A percentile compares a stretch with the other conserved stretches of the same genome.
Conservation (phyloP, 2,329 filamentous ascomycete species). For the Claviceps digitariae region DNA sequence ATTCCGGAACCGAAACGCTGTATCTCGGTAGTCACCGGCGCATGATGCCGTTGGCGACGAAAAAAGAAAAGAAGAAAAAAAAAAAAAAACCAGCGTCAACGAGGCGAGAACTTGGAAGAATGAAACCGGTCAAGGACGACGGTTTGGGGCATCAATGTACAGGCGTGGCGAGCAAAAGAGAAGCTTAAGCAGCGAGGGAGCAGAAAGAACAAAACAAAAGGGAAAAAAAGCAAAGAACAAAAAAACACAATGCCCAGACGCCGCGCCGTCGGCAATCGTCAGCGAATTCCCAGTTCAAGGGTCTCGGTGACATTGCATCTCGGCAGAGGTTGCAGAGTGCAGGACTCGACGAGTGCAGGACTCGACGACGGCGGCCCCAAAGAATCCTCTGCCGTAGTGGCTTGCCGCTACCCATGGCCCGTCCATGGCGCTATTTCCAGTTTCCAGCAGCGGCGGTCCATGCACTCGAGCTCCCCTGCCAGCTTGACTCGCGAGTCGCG, state of each 20-base stretch:
- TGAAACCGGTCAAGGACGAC: too few relatives aligned
- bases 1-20: background rate
- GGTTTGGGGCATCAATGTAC: too few relatives aligned
- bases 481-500: too few relatives aligned
- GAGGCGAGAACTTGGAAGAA: too few relatives aligned
- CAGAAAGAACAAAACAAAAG: background rate
- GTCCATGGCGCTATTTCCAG: background rate
- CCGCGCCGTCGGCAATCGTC: background rate
- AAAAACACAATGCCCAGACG: background rate
- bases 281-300: background rate
- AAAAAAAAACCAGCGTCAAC: too few relatives aligned
- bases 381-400: background rate
- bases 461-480: too few relatives aligned
- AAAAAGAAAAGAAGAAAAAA: background rate
- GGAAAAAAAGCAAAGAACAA: too few relatives aligned
- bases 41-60: background rate
- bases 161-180: background rate
- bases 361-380: too few relatives aligned
- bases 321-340: background rate
- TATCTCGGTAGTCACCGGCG: background rate
- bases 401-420: background rate
- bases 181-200: slow-evolving; percentile 1
- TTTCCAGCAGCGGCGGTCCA: background rate
- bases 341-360: too few relatives aligned
- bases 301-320: background rate